Conservation (phyloP, 2,329 filamentous ascomycete genomes). For the Neonectria magnoliae region DNA sequence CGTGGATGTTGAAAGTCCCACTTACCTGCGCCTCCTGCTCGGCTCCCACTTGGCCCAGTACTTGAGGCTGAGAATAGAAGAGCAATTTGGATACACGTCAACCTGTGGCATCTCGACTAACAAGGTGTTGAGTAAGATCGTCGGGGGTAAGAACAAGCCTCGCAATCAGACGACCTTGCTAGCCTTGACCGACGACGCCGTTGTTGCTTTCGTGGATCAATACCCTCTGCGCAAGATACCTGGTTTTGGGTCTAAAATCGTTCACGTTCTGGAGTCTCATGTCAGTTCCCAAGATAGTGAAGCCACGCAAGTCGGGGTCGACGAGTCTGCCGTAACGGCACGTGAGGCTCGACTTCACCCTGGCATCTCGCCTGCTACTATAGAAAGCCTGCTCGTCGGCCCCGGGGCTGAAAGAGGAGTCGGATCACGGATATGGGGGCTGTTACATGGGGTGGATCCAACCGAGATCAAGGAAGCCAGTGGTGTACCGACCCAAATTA, state of each 20-base stretch:
- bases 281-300: conserved; percentile 53
- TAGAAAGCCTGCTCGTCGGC: conserved; percentile 76
- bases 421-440: conserved; percentile 76
- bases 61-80: conserved; percentile 76
- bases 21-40: conserved; percentile 72
- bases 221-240: conserved; percentile 84
- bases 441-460: conserved; percentile 84
- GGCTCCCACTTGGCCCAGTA: conserved; percentile 84
- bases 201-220: conserved; percentile 75
- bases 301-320: conserved; percentile 42
- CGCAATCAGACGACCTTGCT: conserved; percentile 86
- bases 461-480: conserved; percentile 77
- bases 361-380: conserved; percentile 68
- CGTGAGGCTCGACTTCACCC: conserved; percentile 70
- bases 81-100: conserved; percentile 83
- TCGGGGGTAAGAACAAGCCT: conserved; percentile 86
- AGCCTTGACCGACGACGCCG: conserved; percentile 66
- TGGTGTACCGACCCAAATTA: conserved; percentile 85
- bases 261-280: conserved; percentile 61
- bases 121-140: conserved; percentile 87
- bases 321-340: conserved; percentile 67
- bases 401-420: conserved; percentile 77
- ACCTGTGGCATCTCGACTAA: conserved; percentile 89
- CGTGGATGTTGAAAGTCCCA: conserved; percentile 47
- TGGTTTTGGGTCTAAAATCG: conserved; percentile 81